Evolutionary conservation across 2,329 filamentous ascomycete genomes (phyloP).

Genomic region (Clonostachys sp.): DNA sequence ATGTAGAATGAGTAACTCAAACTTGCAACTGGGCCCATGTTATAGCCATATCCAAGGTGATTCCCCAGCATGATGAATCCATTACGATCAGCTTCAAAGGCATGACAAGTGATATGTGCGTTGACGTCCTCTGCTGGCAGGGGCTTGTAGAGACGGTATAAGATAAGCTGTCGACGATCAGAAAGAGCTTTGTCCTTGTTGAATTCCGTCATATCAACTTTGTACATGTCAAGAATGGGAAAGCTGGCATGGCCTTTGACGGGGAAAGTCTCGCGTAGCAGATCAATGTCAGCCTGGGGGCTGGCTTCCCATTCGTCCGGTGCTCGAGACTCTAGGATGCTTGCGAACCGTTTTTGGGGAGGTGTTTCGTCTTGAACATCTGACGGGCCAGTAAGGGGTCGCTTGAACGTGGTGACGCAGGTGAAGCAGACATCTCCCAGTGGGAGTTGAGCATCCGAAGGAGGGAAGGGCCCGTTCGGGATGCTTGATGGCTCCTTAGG

Average conservation of each 20-base stretch:
- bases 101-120: slow-evolving; percentile 41
- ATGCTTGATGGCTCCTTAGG: slow-evolving; percentile 30
- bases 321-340: slow-evolving; percentile 27
- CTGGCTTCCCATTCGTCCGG: slow-evolving; percentile 37
- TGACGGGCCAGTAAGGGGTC: slow-evolving; percentile 25
- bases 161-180: slow-evolving; percentile 41
- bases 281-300: slow-evolving; percentile 40
- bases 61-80: slow-evolving; percentile 46
- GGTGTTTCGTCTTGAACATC: slow-evolving; percentile 29
- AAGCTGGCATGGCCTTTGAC: slow-evolving; percentile 34
- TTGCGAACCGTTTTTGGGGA: slow-evolving; percentile 34
- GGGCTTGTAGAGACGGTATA: slow-evolving; percentile 42
- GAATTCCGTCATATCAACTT: slow-evolving; percentile 44
- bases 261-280: slow-evolving; percentile 26
- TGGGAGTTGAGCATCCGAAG: slow-evolving; percentile 28
- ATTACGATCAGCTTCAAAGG: slow-evolving; percentile 49
- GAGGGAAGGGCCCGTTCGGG: slow-evolving; percentile 26
- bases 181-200: slow-evolving; percentile 35
- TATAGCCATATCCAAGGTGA: slow-evolving; percentile 39
- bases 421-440: slow-evolving; percentile 41
- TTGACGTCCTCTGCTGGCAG: slow-evolving; percentile 33
- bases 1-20: slow-evolving; percentile 48
- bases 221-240: slow-evolving; percentile 47
- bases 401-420: slow-evolving; percentile 48
- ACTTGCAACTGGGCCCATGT: slow-evolving; percentile 34